These are phyloP conservation scores for Amphibolis antarctica DNA, from an alignment of 106 monocot genomes.

Conservation along the genomic window DNA sequence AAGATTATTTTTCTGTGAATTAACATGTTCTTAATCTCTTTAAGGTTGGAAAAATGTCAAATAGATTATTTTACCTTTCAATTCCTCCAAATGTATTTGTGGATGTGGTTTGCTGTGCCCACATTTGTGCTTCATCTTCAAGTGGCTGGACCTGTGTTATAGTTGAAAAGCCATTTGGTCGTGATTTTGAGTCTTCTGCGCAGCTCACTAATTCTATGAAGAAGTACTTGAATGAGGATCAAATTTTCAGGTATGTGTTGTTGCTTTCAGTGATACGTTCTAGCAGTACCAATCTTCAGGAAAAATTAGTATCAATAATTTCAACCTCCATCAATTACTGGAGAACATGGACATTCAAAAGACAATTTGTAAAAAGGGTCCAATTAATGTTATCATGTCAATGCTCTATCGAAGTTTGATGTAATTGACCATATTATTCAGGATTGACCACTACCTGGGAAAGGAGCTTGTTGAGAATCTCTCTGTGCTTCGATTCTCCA, in stretches of 20 bases:
- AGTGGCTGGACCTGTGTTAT: constrained; percentile 79
- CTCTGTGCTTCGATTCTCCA: constrained; percentile 85
- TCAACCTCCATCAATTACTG: no score
- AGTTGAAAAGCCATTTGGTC: constrained; percentile 84
- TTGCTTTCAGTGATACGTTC: background rate
- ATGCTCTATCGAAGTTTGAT: background rate
- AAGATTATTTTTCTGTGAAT: background rate
- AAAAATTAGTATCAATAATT: no score
- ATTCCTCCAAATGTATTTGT: constrained; percentile 82
- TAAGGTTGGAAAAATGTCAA: constrained; percentile 41
- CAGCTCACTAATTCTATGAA: constrained; percentile 52
- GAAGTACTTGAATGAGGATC: constrained; percentile 56
- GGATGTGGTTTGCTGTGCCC: constrained; percentile 58
- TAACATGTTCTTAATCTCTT: background rate
- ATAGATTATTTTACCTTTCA: constrained; percentile 79
- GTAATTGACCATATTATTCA: background rate
- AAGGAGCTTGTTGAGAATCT: constrained; percentile 90
- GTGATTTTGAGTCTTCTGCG: constrained; percentile 63
- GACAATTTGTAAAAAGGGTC: background rate
- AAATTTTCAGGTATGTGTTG: constrained; percentile 58
- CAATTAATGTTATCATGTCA: no score
- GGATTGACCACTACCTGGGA: constrained; percentile 89
- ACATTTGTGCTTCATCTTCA: constrained; percentile 41
- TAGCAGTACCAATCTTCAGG: no score
- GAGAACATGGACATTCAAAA: background rate